Evolutionary conservation across 2,329 filamentous ascomycete genomes (phyloP).

Genomic region (Monosporascus ibericus): DNA sequence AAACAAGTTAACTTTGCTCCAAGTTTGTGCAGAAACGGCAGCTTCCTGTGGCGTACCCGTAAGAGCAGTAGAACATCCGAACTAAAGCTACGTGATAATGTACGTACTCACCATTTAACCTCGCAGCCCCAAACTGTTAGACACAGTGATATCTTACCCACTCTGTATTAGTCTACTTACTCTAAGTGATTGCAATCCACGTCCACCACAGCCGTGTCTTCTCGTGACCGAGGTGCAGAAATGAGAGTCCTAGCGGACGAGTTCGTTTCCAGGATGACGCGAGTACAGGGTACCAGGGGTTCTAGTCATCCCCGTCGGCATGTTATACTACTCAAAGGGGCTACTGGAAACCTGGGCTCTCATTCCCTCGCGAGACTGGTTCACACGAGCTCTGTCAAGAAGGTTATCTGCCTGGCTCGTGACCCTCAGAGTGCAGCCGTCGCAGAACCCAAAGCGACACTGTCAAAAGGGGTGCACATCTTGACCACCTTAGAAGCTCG

Average conservation of each 20-base stretch:
- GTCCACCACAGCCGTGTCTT: slow-evolving; percentile 12
- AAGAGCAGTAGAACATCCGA: no score
- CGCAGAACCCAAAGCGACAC: background rate
- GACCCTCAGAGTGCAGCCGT: background rate
- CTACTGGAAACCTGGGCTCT: slow-evolving; percentile 15
- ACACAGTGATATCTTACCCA: no score
- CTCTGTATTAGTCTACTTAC: no score
- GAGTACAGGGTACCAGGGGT: background rate
- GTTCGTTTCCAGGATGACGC: background rate
- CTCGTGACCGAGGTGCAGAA: background rate
- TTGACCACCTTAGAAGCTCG: slow-evolving; percentile 3
- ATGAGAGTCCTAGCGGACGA: background rate
- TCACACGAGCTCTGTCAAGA: slow-evolving; percentile 2
- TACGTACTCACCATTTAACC: no score
- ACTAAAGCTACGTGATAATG: no score
- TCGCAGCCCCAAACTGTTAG: no score
- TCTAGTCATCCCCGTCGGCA: background rate
- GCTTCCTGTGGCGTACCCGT: no score
- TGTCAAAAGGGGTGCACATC: background rate
- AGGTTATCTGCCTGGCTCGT: slow-evolving; percentile 11
- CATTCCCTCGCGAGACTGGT: slow-evolving; percentile 10
- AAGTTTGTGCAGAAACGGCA: no score
- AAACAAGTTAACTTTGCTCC: no score
- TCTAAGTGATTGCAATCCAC: slow-evolving; percentile 25
- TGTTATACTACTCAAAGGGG: slow-evolving; percentile 15